Base-by-base conservation (phyloP, 2,329 filamentous ascomycete species). In the Fonsecaea monophora region DNA sequence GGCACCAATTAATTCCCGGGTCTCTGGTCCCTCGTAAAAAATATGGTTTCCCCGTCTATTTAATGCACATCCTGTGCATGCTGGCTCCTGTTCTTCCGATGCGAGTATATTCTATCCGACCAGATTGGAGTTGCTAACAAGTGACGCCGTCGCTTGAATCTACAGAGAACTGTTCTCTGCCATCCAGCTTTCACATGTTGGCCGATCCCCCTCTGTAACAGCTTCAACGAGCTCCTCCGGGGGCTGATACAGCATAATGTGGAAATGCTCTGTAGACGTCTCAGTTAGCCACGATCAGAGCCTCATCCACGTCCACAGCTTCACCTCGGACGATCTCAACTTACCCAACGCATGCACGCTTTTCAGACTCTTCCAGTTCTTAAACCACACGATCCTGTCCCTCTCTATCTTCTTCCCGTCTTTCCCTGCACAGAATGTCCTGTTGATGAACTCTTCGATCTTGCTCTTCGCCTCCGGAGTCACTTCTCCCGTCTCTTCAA, bases 301-400 rank as follows among this genome's bases (percentile, higher is more conserved):
- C 18, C 54, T 65, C 55, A 15, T 38, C 18, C 18, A 6, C 18
- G 4, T 2, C 18, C 9, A n/a, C 18, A 1, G 10, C 30, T 4
- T 40, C 18, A 21, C 2, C 25, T 10, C 2, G 18, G 48, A 56
- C 9, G 21, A 34, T 38, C 13, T 53, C 35, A 18, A 66, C 69
- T 53, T 65, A 70, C 68, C 70, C 10, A 98, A 87, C 0, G 91
- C 88, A 73, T 92, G 87, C 34, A 98, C 87, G 30, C 90, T 95
- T 81, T 97, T 97, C 71, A 97, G 81, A 15, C 85, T 87, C 62
- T 83, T 86, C 92, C 93, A 97, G 75, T 98, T 98, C 82, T 91
- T 96, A 81, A 97, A 97, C 92, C 93, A 98, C 68, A 93, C 77
- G 53, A 91, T 86, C 73, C 84, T 81, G 58, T 88, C 82, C 30